These are phyloP conservation scores for Coccomyxa sp. DNA, from an alignment of 139 green algal genomes.

Conservation along the genomic window DNA sequence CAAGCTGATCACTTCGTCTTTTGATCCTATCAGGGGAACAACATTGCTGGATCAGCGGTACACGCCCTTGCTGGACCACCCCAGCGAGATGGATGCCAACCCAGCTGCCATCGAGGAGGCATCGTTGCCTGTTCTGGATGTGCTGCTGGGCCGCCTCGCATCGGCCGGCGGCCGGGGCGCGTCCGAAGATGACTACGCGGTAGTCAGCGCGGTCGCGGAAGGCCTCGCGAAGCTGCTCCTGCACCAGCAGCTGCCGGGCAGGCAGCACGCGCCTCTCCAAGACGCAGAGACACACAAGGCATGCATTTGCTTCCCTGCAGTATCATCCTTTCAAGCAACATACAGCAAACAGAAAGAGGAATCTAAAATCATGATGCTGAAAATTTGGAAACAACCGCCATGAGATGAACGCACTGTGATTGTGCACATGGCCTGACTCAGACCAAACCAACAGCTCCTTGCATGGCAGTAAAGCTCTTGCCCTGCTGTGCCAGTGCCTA, in stretches of 20 bases:
- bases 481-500: neutral
- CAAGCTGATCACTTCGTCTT: neutral
- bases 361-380: neutral
- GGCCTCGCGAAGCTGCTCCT: slow-evolving; percentile 40
- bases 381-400: neutral
- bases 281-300: slow-evolving; percentile 26
- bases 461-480: neutral
- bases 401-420: neutral
- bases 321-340: neutral
- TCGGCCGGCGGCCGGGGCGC: neutral
- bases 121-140: slow-evolving; percentile 24
- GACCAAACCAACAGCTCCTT: neutral
- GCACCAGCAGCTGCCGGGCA: slow-evolving; percentile 1
- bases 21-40: slow-evolving; percentile 2
- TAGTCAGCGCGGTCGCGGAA: slow-evolving; percentile 25
- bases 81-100: neutral
- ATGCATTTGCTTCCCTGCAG: neutral
- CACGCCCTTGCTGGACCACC: slow-evolving; percentile 10
- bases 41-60: slow-evolving; percentile 17
- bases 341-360: neutral
- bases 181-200: neutral
- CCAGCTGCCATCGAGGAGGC: neutral
- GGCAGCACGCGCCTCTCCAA: slow-evolving; percentile 15
- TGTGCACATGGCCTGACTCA: neutral
- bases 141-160: slow-evolving; percentile 31